Evolutionary conservation across 2,329 filamentous ascomycete species (phyloP).

Genomic region (Trichoderma hamatum): DNA sequence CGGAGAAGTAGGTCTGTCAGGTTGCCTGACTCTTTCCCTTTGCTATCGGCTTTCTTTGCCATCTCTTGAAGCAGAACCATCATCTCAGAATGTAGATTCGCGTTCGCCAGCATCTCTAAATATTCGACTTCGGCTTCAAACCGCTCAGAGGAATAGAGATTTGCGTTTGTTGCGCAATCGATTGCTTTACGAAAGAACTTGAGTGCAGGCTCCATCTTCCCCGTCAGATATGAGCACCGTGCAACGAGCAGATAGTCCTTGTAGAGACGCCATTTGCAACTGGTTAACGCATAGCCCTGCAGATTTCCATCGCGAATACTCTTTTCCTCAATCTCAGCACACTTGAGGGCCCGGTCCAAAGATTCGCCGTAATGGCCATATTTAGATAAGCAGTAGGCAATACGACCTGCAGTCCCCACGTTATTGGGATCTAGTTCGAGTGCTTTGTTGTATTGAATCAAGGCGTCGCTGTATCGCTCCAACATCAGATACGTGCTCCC

Average conservation of each 20-base stretch:
- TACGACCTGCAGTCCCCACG: constrained; percentile 46
- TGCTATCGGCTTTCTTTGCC: constrained; percentile 34
- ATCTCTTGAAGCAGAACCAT: constrained; percentile 42
- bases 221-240: constrained; percentile 41
- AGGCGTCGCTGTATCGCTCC: constrained; percentile 41
- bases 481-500: constrained; percentile 47
- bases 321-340: constrained; percentile 41
- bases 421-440: constrained; percentile 44
- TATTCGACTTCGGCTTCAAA: constrained; percentile 46
- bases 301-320: constrained; percentile 35
- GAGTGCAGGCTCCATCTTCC: constrained; percentile 39
- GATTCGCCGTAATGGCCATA: constrained; percentile 44
- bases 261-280: constrained; percentile 46
- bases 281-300: constrained; percentile 33
- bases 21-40: constrained; percentile 34
- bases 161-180: constrained; percentile 33
- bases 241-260: constrained; percentile 46
- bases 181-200: constrained; percentile 45
- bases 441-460: constrained; percentile 43
- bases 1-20: constrained; percentile 43
- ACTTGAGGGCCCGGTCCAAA: constrained; percentile 42
- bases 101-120: constrained; percentile 42
- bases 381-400: constrained; percentile 45
- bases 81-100: constrained; percentile 43
- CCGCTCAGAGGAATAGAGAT: constrained; percentile 37